Conservation (phyloP, 768 basidiomycete genomes). For the Calocybe cyanea region DNA sequence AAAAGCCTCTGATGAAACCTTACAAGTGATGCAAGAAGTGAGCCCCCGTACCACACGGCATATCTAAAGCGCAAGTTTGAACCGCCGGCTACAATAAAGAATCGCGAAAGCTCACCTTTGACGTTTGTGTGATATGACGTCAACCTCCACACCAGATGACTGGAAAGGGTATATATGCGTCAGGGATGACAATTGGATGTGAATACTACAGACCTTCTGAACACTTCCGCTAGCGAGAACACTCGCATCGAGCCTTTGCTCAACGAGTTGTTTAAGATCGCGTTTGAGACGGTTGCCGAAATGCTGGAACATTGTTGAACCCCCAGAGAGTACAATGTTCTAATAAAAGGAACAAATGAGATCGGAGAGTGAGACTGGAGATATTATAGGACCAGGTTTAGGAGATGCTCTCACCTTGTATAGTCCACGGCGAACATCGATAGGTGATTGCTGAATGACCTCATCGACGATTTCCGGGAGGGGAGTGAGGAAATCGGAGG, state of each 20-base stretch:
- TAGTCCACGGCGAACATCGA: slow-evolving; percentile 92
- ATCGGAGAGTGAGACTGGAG: neutral
- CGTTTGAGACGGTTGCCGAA: slow-evolving; percentile 97
- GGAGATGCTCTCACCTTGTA: slow-evolving; percentile 64
- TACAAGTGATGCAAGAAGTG: slow-evolving; percentile 88
- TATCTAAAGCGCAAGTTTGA: slow-evolving; percentile 42
- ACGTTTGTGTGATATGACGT: slow-evolving; percentile 97
- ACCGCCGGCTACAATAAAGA: neutral
- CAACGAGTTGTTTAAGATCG: slow-evolving; percentile 91
- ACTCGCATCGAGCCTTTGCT: slow-evolving; percentile 80
- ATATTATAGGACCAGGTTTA: slow-evolving; percentile 6
- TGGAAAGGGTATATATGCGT: slow-evolving; percentile 24
- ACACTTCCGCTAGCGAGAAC: slow-evolving; percentile 69
- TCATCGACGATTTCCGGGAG: slow-evolving; percentile 94
- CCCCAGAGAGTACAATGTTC: slow-evolving; percentile 97
- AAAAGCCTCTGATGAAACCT: slow-evolving; percentile 18
- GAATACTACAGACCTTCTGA: slow-evolving; percentile 60
- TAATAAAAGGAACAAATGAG: slow-evolving; percentile 23
- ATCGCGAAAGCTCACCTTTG: slow-evolving; percentile 67
- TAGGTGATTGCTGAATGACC: slow-evolving; percentile 93
- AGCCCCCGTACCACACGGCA: slow-evolving; percentile 98
- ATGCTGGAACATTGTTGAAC: slow-evolving; percentile 99
- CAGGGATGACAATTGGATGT: no score
- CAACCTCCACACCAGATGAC: slow-evolving; percentile 97
- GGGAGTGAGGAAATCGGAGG: slow-evolving; percentile 95